These are phyloP conservation scores for Boechera stricta DNA, from an alignment of 345 rosid genomes.

Conservation along the genomic window DNA sequence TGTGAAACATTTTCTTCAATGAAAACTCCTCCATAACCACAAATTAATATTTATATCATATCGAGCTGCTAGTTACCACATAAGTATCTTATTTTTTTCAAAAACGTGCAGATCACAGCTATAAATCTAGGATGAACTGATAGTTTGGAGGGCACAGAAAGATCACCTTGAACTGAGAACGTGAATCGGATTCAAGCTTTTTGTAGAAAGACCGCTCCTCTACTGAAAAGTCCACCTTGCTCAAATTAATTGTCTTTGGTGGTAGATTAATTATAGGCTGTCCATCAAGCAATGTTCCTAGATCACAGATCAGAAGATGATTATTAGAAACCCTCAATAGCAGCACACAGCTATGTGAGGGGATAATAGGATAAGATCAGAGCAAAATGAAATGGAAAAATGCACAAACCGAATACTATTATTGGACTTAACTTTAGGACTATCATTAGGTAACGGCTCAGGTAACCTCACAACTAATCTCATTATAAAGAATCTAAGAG, in stretches of 20 bases:
- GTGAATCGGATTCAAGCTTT: slow-evolving; percentile 82
- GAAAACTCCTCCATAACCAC: slow-evolving; percentile 20
- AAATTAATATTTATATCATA: not conserved
- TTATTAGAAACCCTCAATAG: slow-evolving; percentile 37
- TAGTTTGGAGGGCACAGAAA: slow-evolving; percentile 26
- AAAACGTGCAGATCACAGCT: slow-evolving; percentile 15
- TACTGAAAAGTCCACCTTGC: slow-evolving; percentile 71
- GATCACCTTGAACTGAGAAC: slow-evolving; percentile 81
- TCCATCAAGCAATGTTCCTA: slow-evolving; percentile 85
- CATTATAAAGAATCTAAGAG: slow-evolving; percentile 2
- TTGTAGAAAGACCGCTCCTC: slow-evolving; percentile 89
- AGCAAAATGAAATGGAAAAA: slow-evolving; percentile 16
- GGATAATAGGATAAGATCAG: slow-evolving; percentile 17
- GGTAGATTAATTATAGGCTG: slow-evolving; percentile 88
- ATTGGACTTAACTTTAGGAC: slow-evolving; percentile 17
- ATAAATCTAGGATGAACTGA: slow-evolving; percentile 18
- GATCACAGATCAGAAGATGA: slow-evolving; percentile 39
- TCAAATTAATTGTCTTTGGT: slow-evolving; percentile 67
- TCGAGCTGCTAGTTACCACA: slow-evolving; percentile 7
- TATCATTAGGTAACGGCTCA: slow-evolving; percentile 20
- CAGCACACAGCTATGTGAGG: slow-evolving; percentile 16
- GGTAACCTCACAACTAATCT: slow-evolving; percentile 26
- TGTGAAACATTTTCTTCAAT: slow-evolving; percentile 21
- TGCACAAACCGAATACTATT: not conserved
- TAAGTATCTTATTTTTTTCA: slow-evolving; percentile 5